Evolutionary conservation across 371 early-diverging fungal species (phyloP).

Genomic region (Dentiscutata heterogama): DNA sequence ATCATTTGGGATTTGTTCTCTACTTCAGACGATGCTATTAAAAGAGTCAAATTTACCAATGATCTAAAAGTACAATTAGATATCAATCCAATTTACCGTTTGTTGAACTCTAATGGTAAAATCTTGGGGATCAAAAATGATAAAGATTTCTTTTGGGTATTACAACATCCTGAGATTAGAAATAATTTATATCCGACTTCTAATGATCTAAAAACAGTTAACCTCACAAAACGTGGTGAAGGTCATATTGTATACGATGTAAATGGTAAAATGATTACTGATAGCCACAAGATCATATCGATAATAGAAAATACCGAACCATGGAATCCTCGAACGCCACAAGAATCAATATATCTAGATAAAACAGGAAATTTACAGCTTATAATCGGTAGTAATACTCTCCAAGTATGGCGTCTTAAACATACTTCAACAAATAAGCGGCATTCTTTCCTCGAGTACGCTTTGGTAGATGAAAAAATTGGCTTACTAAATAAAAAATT

Average conservation of each 20-base stretch:
- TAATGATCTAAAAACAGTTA: neutral
- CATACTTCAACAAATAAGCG: neutral
- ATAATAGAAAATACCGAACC: neutral
- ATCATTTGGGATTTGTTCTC: conserved; percentile 21
- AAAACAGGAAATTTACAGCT: neutral
- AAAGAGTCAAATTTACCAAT: too few species aligned
- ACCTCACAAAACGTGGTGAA: neutral
- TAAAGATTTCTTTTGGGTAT: neutral
- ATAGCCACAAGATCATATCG: too few species aligned
- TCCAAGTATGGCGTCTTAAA: conserved; percentile 1
- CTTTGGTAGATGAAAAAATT: neutral
- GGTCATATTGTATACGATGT: neutral
- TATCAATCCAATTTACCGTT: neutral
- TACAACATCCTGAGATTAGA: neutral
- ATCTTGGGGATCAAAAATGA: neutral
- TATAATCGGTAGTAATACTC: neutral
- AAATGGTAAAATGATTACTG: too few species aligned
- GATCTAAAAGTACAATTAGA: too few species aligned
- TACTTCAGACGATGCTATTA: neutral
- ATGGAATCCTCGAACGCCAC: too few species aligned
- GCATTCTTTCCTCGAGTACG: neutral
- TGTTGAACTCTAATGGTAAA: neutral
- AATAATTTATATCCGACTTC: neutral
- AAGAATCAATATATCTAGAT: too few species aligned
- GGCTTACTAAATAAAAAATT: neutral